Base-by-base conservation (phyloP, 192 early-diverging fungal genomes). In the Dispira parvispora region DNA sequence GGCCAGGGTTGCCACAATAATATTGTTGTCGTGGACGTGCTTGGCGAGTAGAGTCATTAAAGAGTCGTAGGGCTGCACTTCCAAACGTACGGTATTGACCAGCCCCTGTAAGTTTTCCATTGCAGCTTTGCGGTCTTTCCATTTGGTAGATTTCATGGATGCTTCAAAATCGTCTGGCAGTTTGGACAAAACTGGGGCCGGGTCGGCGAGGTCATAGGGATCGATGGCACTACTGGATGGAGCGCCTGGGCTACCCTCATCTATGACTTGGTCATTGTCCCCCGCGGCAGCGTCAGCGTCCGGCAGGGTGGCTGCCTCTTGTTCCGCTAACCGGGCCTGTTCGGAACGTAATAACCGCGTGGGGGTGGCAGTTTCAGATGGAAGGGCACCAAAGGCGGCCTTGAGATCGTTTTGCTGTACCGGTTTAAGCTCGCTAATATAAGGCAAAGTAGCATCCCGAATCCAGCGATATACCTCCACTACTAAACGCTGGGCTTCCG, bases 121-220 rank as follows among this genome's bases (percentile, higher is more conserved):
- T 0, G 83, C 91, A 64, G 96, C 93, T 64, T 94, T 94, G 67
- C 97, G 80, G 67, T 97, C 95, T 71, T 95, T 84, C 97, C 97
- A 99, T 66, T 97, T 97, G 46, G 84, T 76, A 8, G 92, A 89
- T 1, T 66, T 57, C 2, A 73, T 38, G 20, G 65, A n/a, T 47
- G 52, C 78, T 68, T 90, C 83, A 67, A 92, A 97, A 55, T 86
- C 83, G 45, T 76, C 78, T 1, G 88, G 80, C 44, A 99, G 75
- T 75, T 94, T 94, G 45, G 81, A 80, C 27, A 87, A 78, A n/a
- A 99, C 82, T 61, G 92, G 88, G 11, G 98, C 85, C 3, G 95
- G 85, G 57, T 98, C 96, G 0, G 82, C 77, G 16, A 97, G 70
- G 57, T 92, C 90, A 65, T 83, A 88, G 6, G 82, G 76, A 70